These are phyloP conservation scores for Fragosphaeria purpurea DNA, from an alignment of 2,329 filamentous ascomycete genomes.

Conservation along the genomic window DNA sequence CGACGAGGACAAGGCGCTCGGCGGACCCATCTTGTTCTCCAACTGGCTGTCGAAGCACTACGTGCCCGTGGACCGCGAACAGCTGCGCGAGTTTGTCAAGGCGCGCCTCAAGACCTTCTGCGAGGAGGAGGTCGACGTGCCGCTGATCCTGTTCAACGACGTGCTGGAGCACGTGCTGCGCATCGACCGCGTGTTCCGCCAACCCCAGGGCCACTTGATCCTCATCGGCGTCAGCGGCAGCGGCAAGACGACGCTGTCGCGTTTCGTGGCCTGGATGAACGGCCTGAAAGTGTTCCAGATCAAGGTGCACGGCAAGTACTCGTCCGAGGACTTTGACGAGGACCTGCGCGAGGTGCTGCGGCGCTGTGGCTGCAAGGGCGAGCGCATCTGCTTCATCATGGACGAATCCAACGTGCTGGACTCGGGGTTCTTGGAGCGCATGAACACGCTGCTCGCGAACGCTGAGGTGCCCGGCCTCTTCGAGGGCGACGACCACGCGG, in stretches of 20 bases:
- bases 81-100: conserved; percentile 94
- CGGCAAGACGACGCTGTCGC: conserved; percentile 94
- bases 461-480: conserved; percentile 98
- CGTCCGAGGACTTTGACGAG: conserved; percentile 96
- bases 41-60: conserved; percentile 99
- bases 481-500: conserved; percentile 95
- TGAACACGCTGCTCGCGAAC: conserved; percentile 98
- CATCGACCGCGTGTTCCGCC: conserved; percentile 96
- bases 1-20: conserved; percentile 78
- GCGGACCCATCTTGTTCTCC: conserved; percentile 91
- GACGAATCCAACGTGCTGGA: conserved; percentile 98
- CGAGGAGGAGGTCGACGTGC: conserved; percentile 97
- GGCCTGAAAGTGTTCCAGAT: conserved; percentile 98
- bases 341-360: conserved; percentile 89
- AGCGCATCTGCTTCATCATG: conserved; percentile 99
- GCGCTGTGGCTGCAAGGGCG: conserved; percentile 90
- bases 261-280: conserved; percentile 99
- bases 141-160: conserved; percentile 98
- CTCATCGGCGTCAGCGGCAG: conserved; percentile 97
- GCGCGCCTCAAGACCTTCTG: conserved; percentile 96
- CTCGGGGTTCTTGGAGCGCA: conserved; percentile 95
- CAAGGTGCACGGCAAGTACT: conserved; percentile 98
- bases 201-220: conserved; percentile 96
- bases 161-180: conserved; percentile 95
- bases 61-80: conserved; percentile 88